These are phyloP conservation scores for Rhodotorula paludigena DNA, from an alignment of 768 basidiomycete genomes.

Conservation along the genomic window DNA sequence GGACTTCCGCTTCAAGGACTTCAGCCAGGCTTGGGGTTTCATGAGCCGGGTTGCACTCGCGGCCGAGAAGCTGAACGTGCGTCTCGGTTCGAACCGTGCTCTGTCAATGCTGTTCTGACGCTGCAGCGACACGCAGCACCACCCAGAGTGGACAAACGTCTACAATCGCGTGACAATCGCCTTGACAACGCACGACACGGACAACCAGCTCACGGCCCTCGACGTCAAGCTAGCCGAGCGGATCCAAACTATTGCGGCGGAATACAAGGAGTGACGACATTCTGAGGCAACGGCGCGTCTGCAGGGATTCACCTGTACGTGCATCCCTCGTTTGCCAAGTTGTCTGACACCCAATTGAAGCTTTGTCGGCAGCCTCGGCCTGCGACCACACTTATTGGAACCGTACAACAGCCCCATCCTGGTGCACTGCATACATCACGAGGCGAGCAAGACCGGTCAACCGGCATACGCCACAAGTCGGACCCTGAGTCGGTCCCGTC, in stretches of 20 bases:
- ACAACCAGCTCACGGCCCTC: conserved; percentile 18
- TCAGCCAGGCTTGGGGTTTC: conserved; percentile 35
- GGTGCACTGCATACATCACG: too few relatives aligned
- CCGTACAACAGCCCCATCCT: too few relatives aligned
- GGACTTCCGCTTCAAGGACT: conserved; percentile 28
- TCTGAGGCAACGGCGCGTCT: too few relatives aligned
- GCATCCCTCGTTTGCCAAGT: too few relatives aligned
- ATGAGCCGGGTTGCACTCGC: conserved; percentile 31
- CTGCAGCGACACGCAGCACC: conserved; percentile 15
- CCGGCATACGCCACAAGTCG: too few relatives aligned
- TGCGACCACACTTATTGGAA: too few relatives aligned
- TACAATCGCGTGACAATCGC: conserved; percentile 32
- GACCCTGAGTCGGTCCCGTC: too few relatives aligned
- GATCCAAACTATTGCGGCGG: conserved; percentile 4
- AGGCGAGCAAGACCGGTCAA: too few relatives aligned
- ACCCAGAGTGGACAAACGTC: conserved; percentile 36
- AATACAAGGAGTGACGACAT: not conserved
- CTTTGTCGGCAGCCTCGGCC: too few relatives aligned
- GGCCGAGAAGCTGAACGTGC: conserved; percentile 36
- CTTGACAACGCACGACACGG: conserved; percentile 33
- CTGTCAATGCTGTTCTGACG: too few relatives aligned
- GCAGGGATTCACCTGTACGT: too few relatives aligned
- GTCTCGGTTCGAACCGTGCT: not conserved
- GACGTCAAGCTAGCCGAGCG: conserved; percentile 35
- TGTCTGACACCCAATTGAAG: too few relatives aligned